These are phyloP conservation scores for Gossypium arboreum DNA, from an alignment of 345 rosid genomes.

Conservation along the genomic window DNA sequence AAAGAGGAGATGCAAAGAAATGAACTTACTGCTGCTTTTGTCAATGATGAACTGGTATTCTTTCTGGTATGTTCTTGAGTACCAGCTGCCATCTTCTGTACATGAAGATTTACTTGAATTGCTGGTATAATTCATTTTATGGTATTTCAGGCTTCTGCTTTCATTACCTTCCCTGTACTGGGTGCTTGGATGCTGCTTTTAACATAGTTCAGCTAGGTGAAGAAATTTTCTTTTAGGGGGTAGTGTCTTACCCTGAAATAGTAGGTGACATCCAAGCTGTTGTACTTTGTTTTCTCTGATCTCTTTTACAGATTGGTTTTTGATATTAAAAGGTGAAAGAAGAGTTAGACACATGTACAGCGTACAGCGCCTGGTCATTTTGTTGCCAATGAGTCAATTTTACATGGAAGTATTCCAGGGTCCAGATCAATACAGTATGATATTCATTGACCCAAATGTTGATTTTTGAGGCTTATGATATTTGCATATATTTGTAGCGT, in stretches of 20 bases:
- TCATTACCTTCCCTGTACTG: constrained; percentile 59
- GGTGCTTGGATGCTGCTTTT: constrained; percentile 56
- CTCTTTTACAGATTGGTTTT: not conserved
- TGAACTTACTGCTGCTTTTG: constrained; percentile 51
- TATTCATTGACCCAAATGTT: not conserved
- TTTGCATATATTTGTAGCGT: too few relatives aligned
- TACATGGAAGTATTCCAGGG: not conserved
- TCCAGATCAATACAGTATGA: not conserved
- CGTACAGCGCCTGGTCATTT: not conserved
- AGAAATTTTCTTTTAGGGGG: constrained; percentile 4
- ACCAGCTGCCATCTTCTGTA: not conserved
- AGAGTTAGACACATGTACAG: not conserved
- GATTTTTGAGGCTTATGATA: not conserved
- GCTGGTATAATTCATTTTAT: not conserved
- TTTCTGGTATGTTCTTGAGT: constrained; percentile 50
- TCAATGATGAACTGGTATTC: constrained; percentile 59
- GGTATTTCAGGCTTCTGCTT: constrained; percentile 65
- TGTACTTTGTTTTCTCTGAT: not conserved
- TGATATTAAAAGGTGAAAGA: not conserved
- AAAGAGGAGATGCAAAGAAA: constrained; percentile 56
- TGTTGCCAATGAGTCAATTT: not conserved
- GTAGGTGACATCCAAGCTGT: not conserved
- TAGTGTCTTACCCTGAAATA: constrained; percentile 8
- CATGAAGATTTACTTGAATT: constrained; percentile 1
- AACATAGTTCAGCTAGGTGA: constrained; percentile 26